Conservation (phyloP, 108 stramenopile genomes). For the Nitzschia sp. region DNA sequence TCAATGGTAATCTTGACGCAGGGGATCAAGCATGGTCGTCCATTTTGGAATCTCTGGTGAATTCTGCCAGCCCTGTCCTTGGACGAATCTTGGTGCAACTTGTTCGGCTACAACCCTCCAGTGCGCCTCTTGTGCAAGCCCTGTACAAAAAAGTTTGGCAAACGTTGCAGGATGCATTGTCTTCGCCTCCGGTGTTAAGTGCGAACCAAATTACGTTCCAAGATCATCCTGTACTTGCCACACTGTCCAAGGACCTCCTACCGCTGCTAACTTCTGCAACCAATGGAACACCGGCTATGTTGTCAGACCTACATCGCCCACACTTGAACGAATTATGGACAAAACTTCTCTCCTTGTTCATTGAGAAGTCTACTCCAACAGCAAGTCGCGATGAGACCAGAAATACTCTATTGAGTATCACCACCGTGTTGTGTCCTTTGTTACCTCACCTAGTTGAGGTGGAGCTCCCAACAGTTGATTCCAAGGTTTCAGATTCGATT, state of each 20-base stretch:
- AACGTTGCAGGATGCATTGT: neutral
- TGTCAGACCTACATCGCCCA: conserved; percentile 4
- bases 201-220: conserved; percentile 9
- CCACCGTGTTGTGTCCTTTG: conserved; percentile 56
- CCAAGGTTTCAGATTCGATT: conserved; percentile 4
- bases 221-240: conserved; percentile 3
- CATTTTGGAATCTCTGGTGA: conserved; percentile 1
- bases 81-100: conserved; percentile 11
- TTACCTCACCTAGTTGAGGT: conserved; percentile 46
- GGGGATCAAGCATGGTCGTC: neutral
- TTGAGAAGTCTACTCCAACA: neutral
- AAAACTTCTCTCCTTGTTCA: neutral
- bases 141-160: conserved; percentile 19
- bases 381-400: neutral
- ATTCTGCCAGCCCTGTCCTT: neutral
- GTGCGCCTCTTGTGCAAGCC: neutral
- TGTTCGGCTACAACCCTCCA: neutral
- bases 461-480: conserved; percentile 33
- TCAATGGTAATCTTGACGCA: neutral
- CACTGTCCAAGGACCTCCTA: conserved; percentile 22
- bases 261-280: neutral
- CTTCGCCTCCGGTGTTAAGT: conserved; percentile 11
- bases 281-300: neutral
- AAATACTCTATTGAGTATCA: conserved; percentile 39
- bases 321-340: conserved; percentile 19